Evolutionary conservation across 805 yeast species (phyloP).

Genomic region (Saccharomycopsis oosterbeekiorum): DNA sequence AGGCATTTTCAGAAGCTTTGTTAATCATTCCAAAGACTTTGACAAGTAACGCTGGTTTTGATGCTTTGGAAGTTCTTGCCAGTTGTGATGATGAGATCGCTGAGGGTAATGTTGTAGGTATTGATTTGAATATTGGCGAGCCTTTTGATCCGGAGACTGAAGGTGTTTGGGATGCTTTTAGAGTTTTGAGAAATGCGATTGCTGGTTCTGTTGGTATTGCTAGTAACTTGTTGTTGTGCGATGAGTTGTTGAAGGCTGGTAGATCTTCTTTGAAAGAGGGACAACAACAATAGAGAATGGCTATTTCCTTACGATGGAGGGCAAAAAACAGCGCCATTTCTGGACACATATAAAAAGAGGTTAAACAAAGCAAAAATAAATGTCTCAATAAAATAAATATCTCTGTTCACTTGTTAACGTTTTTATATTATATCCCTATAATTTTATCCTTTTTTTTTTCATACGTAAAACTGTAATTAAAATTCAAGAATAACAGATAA

Average conservation of each 20-base stretch:
- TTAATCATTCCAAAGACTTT: conserved; percentile 88
- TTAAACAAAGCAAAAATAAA: no score
- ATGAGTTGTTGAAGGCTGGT: conserved; percentile 94
- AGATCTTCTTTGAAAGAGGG: conserved; percentile 73
- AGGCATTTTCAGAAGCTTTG: conserved; percentile 89
- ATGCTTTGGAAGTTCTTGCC: conserved; percentile 80
- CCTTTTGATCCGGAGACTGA: conserved; percentile 91
- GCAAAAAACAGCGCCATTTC: no score
- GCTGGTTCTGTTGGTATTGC: conserved; percentile 93
- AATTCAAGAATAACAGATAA: no score
- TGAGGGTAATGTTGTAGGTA: conserved; percentile 79
- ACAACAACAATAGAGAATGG: conserved; percentile 8
- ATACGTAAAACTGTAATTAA: no score
- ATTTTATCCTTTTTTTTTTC: no score
- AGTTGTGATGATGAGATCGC: conserved; percentile 81
- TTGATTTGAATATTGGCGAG: conserved; percentile 85
- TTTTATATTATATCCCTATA: no score
- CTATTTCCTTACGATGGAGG: no score
- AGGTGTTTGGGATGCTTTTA: conserved; percentile 94
- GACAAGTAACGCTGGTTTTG: conserved; percentile 87
- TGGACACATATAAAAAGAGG: no score
- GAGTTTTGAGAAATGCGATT: conserved; percentile 88
- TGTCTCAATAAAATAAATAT: no score
- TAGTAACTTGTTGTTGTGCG: conserved; percentile 84
- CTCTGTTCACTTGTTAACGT: no score